phyloP scores from a whole-genome alignment of 768 basidiomycete genomes.

The Phanerochaete carnosa region DNA sequence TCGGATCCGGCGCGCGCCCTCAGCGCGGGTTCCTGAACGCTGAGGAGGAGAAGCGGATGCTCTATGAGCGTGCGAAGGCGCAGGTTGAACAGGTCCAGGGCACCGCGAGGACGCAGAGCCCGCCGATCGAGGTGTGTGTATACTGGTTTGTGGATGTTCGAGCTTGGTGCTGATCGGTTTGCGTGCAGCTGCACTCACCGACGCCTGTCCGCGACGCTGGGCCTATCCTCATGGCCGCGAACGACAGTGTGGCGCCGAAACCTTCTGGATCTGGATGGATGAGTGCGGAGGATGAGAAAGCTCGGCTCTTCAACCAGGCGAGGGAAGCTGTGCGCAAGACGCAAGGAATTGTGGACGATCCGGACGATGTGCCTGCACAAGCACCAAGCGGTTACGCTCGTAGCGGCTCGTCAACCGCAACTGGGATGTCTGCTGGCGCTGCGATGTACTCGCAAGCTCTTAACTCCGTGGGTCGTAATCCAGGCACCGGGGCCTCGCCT shows the following conservation, averaged over 20 bases:
- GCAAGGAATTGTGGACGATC: conserved; percentile 39
- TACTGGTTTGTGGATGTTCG: neutral
- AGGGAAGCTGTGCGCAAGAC: conserved; percentile 61
- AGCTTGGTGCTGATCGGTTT: neutral
- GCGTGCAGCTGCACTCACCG: conserved; percentile 3
- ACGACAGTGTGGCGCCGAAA: neutral
- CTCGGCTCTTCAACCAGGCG: conserved; percentile 63
- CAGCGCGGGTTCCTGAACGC: conserved; percentile 27
- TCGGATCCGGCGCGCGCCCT: neutral
- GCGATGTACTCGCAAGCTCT: conserved; percentile 45
- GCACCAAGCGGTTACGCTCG: neutral
- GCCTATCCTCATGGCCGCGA: conserved; percentile 3
- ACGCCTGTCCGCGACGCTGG: conserved; percentile 12
- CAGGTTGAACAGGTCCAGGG: conserved; percentile 39
- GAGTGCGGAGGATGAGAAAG: conserved; percentile 76
- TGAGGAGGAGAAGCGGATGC: conserved; percentile 42
- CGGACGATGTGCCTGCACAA: conserved; percentile 8
- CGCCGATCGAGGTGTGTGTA: conserved; percentile 17
- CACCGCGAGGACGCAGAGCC: conserved; percentile 21
- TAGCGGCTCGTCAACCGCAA: conserved; percentile 11
- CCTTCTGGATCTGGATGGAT: conserved; percentile 38
- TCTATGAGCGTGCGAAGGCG: conserved; percentile 39
- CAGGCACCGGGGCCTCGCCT: conserved; percentile 28
- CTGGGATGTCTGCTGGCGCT: conserved; percentile 36
- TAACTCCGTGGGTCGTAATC: conserved; percentile 31